These are phyloP conservation scores for Crepidotus variabilis DNA, from an alignment of 768 basidiomycete species.

Conservation along the genomic window DNA sequence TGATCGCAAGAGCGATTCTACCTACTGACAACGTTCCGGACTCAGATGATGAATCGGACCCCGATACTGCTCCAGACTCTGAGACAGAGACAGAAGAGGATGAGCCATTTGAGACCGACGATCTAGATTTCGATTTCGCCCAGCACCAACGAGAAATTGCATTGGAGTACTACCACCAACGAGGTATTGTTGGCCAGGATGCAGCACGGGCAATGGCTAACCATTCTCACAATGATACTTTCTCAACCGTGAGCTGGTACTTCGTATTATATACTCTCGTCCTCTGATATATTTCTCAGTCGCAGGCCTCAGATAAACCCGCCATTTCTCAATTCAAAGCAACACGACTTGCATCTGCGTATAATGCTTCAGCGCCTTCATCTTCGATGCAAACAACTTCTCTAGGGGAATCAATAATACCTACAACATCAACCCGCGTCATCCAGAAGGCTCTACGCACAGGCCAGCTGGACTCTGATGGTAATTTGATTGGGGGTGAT, in stretches of 20 bases:
- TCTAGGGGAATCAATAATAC: conserved; percentile 38
- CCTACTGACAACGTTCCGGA: conserved; percentile 31
- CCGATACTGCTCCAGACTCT: conserved; percentile 22
- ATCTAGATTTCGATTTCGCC: conserved; percentile 56
- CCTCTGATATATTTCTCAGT: conserved; percentile 7
- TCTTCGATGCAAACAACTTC: conserved; percentile 27
- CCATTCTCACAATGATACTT: conserved; percentile 42
- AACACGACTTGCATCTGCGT: conserved; percentile 46
- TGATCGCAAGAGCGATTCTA: conserved; percentile 13
- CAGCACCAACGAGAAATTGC: conserved; percentile 74
- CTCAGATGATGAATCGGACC: conserved; percentile 69
- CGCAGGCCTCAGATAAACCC: conserved; percentile 33
- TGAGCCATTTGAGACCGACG: conserved; percentile 38
- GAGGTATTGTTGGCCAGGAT: conserved; percentile 50
- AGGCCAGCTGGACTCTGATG: conserved; percentile 50
- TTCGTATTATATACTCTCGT: conserved; percentile 6
- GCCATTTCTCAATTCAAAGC: conserved; percentile 66
- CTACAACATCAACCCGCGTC: conserved; percentile 42
- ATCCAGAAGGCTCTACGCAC: conserved; percentile 49
- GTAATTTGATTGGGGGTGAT: conserved; percentile 47
- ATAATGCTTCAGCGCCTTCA: conserved; percentile 32
- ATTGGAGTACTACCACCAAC: conserved; percentile 64
- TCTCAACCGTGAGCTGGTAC: conserved; percentile 19
- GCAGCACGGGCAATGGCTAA: conserved; percentile 48
- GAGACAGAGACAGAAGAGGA: conserved; percentile 31